Conservation (phyloP, 1,284 basidiomycete genomes). For the Trichosporon sp. region DNA sequence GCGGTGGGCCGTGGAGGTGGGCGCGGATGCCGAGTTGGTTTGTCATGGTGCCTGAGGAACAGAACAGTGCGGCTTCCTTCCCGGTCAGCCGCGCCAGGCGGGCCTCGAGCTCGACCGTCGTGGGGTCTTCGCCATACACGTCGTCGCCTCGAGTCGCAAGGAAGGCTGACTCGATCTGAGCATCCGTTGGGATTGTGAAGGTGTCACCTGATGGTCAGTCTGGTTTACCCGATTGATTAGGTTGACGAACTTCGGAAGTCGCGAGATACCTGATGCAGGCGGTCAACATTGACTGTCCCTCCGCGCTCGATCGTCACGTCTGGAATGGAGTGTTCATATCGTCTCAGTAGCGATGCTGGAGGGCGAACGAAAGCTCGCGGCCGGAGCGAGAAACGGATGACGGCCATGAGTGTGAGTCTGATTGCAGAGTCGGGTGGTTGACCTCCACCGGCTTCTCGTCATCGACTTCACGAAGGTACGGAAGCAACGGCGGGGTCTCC, state of each 20-base stretch:
- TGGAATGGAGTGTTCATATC: conserved; percentile 7
- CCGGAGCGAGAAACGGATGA: background rate
- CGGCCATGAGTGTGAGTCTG: background rate
- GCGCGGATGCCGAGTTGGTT: conserved; percentile 82
- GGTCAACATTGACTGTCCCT: conserved; percentile 52
- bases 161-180: conserved; percentile 58
- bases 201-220: conserved; percentile 56
- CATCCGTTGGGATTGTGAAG: conserved; percentile 59
- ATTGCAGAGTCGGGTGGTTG: background rate
- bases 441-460: conserved; percentile 12
- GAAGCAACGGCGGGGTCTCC: background rate
- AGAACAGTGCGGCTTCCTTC: conserved; percentile 74
- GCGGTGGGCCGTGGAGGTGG: conserved; percentile 85
- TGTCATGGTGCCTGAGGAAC: conserved; percentile 89
- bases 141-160: conserved; percentile 61
- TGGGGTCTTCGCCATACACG: conserved; percentile 59
- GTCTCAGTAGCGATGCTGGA: background rate
- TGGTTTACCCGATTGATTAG: conserved; percentile 13
- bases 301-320: conserved; percentile 45
- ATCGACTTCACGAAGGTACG: background rate
- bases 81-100: conserved; percentile 78
- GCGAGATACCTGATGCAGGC: conserved; percentile 42
- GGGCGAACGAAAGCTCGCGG: background rate
- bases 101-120: conserved; percentile 71
- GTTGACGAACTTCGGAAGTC: conserved; percentile 56